Evolutionary conservation across 768 basidiomycete genomes (phyloP), one percentile per base, ranked within the genome.

Genomic region (Auricularia sp.): DNA sequence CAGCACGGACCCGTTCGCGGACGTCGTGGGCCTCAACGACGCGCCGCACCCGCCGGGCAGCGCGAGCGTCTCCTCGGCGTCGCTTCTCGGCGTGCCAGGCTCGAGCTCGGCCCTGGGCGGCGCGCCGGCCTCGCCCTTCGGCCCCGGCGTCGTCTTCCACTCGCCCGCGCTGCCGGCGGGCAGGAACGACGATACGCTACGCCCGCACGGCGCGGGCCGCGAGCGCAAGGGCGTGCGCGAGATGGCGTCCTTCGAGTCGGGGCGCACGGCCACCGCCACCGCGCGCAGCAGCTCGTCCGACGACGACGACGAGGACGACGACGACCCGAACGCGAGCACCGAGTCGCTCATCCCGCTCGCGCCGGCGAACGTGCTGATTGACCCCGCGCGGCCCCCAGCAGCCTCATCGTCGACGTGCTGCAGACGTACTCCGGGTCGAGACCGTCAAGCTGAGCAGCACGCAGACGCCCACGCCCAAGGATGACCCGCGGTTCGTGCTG

Each of bases 401-500:
- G 85, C 8, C 85, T 87, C 63, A 84, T 92, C 2, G 93, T 92
- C 70, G 89, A 93, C 65, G 85, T 92, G 1, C 74, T 92, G 18
- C 90, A 91, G 73, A 89, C 85, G 5, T 93, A 87, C 69, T 82
- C 85, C 16, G 91, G 91, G 21, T 85, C 37, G 85, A 86, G 2
- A 88, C 90, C 35, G 86, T 90, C 74, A 87, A 84, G 72, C 78
- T 93, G 71, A 80, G 83, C 33, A 61, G 58, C 29, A 61, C 63
- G 34, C 56, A 59, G 29, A 83, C 81, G 35, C 85, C 86, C 14
- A 83, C 87, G 1, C 92, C 92, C 6, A 83, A 87, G 14, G 89
- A 94, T 68, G 94, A 97, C 69, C 92, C 94, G 16, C 83, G 93
- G 0, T 95, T 95, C 71, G 91, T 94, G 44, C 86, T 96, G 7